A percentile compares a stretch with the other conserved stretches of the same genome.
Evolutionary conservation across 495 filamentous ascomycete genomes (phyloP).

Genomic region (Massariosphaeria phaeospora): DNA sequence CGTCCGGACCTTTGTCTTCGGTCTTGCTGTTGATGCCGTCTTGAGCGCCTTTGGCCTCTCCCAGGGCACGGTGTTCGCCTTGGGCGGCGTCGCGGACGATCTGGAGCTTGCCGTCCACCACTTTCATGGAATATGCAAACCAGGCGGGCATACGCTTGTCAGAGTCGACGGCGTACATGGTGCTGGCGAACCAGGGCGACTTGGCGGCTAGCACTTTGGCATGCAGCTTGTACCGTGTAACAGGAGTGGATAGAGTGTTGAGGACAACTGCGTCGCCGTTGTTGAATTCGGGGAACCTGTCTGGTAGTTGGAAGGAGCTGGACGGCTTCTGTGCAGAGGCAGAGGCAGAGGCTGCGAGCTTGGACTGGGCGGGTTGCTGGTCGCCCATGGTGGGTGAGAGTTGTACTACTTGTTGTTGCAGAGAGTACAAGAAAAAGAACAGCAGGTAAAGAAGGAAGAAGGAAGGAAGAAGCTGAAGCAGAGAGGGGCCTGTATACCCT

Average conservation of each 20-base stretch:
- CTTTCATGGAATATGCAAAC: neutral
- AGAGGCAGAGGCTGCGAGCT: too few species aligned
- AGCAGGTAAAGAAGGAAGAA: too few species aligned
- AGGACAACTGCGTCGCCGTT: constrained; percentile 9
- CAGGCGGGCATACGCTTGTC: neutral
- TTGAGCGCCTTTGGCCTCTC: neutral
- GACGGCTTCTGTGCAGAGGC: too few species aligned
- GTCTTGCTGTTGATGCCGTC: neutral
- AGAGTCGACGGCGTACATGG: neutral
- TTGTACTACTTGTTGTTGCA: too few species aligned
- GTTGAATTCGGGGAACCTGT: constrained; percentile 7
- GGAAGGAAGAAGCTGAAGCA: too few species aligned
- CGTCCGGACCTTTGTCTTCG: neutral
- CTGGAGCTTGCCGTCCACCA: neutral
- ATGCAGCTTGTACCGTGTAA: constrained; percentile 11
- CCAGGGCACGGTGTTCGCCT: neutral
- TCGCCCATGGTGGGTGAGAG: too few species aligned
- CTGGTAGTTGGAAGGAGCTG: constrained; percentile 1
- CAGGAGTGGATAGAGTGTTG: neutral
- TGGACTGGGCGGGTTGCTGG: too few species aligned
- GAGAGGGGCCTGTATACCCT: too few species aligned
- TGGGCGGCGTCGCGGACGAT: neutral
- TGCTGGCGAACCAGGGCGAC: constrained; percentile 12
- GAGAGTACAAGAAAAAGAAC: too few species aligned
- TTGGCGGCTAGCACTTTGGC: constrained; percentile 16